These are phyloP conservation scores for Isabelozyma pseudorhagii DNA, from an alignment of 805 yeast genomes.

Conservation along the genomic window DNA sequence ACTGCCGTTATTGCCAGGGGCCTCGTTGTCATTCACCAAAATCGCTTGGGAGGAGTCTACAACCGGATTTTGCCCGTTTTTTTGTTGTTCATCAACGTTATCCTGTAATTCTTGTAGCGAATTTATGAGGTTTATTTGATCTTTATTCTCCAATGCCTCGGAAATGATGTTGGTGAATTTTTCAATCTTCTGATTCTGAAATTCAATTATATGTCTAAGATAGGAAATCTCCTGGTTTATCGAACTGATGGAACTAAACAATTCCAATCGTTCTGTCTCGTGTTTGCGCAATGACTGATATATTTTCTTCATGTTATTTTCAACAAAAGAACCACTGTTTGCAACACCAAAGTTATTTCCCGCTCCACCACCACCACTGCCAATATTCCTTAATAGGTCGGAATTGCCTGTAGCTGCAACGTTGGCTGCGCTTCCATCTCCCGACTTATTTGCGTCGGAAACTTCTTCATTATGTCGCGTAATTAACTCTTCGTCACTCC, in stretches of 20 bases:
- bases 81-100: conserved; percentile 8
- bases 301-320: background rate
- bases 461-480: background rate
- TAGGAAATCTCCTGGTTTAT: conserved; percentile 31
- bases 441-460: background rate
- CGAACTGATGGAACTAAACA: background rate
- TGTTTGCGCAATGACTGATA: background rate
- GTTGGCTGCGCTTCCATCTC: background rate
- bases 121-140: conserved; percentile 21
- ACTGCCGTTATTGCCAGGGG: conserved; percentile 1
- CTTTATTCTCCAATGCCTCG: conserved; percentile 29
- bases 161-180: conserved; percentile 32
- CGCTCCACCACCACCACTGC: background rate
- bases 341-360: background rate
- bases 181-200: conserved; percentile 36
- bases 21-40: conserved; percentile 5
- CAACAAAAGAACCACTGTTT: background rate
- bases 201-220: conserved; percentile 34
- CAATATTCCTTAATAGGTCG: background rate
- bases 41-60: conserved; percentile 6
- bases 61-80: conserved; percentile 5
- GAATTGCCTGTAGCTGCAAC: background rate
- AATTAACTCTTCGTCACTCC: background rate
- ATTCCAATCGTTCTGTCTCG: background rate
- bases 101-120: conserved; percentile 27